Evolutionary conservation across 257 asterid genomes (phyloP).

Genomic region (Petunia axillaris): DNA sequence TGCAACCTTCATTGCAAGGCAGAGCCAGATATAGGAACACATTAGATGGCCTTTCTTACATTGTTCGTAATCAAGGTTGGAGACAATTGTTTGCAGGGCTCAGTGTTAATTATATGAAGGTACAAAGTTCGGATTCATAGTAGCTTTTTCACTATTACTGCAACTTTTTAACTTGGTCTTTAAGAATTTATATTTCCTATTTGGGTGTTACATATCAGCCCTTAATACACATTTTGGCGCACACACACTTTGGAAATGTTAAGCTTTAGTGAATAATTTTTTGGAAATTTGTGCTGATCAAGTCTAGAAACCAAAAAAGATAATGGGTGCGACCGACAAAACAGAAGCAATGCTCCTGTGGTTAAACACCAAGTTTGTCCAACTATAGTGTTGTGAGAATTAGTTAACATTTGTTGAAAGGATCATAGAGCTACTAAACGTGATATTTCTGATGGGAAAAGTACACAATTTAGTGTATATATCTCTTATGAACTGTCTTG

Average conservation of each 20-base stretch:
- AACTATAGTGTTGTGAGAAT: neutral
- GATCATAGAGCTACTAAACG: neutral
- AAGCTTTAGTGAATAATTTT: neutral
- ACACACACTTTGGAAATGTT: neutral
- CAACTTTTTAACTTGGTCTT: slow-evolving; percentile 4
- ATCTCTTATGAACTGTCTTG: neutral
- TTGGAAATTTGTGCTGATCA: neutral
- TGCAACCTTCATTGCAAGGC: slow-evolving; percentile 55
- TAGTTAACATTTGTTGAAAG: neutral
- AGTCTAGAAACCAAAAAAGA: neutral
- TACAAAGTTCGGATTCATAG: slow-evolving; percentile 21
- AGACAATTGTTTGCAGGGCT: slow-evolving; percentile 90
- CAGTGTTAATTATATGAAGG: slow-evolving; percentile 96
- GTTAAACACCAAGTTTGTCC: neutral
- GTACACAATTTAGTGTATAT: neutral
- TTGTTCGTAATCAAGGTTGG: slow-evolving; percentile 80
- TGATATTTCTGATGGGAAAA: neutral
- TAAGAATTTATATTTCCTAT: neutral
- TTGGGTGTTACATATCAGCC: neutral
- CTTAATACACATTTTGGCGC: slow-evolving; percentile 15
- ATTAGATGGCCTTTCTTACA: slow-evolving; percentile 64
- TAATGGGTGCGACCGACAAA: neutral
- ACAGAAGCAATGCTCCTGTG: neutral
- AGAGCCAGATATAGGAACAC: slow-evolving; percentile 63
- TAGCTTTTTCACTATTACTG: neutral